These are phyloP conservation scores for Tylopilus rubrobrunneus DNA, from an alignment of 768 basidiomycete genomes.

Conservation along the genomic window DNA sequence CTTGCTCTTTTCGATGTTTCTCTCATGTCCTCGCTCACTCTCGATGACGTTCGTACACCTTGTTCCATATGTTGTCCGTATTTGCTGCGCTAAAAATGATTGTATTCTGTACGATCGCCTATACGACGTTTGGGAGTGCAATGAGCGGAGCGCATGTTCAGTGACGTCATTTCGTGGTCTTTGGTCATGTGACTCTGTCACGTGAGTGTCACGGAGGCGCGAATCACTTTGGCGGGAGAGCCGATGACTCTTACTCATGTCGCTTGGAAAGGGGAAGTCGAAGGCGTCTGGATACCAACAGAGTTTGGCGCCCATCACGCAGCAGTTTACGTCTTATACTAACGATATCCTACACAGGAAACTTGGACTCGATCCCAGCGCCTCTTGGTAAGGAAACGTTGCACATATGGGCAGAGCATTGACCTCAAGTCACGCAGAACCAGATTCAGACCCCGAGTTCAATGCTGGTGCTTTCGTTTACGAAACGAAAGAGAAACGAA, in stretches of 20 bases:
- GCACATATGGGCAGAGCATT: neutral
- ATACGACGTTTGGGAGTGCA: neutral
- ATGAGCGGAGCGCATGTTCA: no score
- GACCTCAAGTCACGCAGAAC: slow-evolving; percentile 16
- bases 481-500: slow-evolving; percentile 24
- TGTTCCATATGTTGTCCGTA: slow-evolving; percentile 29
- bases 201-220: neutral
- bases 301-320: slow-evolving; percentile 8
- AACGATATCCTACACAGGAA: slow-evolving; percentile 13
- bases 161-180: neutral
- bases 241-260: slow-evolving; percentile 8
- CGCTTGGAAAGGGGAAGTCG: slow-evolving; percentile 9
- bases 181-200: slow-evolving; percentile 17
- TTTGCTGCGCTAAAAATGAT: slow-evolving; percentile 27
- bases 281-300: slow-evolving; percentile 19
- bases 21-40: slow-evolving; percentile 25
- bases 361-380: slow-evolving; percentile 29
- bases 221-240: no score
- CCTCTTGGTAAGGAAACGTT: slow-evolving; percentile 30
- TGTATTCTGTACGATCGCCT: slow-evolving; percentile 28
- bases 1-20: slow-evolving; percentile 18
- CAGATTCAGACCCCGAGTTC: slow-evolving; percentile 33
- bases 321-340: neutral
- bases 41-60: slow-evolving; percentile 18
- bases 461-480: slow-evolving; percentile 28